These are phyloP conservation scores for Nothomitra cinnamomea DNA, from an alignment of 2,329 filamentous ascomycete species.

Conservation along the genomic window DNA sequence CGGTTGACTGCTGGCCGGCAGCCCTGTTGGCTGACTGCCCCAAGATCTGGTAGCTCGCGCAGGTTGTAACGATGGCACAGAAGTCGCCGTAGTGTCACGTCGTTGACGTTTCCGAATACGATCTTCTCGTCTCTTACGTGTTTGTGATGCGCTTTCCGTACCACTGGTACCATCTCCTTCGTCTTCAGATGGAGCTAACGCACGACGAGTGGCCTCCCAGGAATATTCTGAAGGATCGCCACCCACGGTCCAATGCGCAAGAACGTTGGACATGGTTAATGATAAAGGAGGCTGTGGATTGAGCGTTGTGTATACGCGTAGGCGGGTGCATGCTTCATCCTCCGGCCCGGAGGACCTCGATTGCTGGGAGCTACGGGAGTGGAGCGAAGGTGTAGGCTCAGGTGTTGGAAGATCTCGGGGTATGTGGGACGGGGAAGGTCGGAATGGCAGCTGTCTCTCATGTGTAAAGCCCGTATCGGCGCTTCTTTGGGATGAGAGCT, in stretches of 20 bases:
- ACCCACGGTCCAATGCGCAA: constrained; percentile 5
- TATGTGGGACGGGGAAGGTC: background rate
- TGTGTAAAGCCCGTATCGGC: background rate
- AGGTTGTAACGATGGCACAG: background rate
- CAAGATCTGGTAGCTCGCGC: background rate
- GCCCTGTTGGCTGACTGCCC: background rate
- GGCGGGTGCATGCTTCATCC: constrained; percentile 2
- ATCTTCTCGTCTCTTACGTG: background rate
- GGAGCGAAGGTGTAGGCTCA: background rate
- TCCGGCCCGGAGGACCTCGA: background rate
- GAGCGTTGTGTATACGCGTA: constrained; percentile 4
- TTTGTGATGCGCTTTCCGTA: background rate
- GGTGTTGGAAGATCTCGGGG: background rate
- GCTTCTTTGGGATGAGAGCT: background rate
- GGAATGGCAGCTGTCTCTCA: background rate
- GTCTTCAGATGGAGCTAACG: background rate
- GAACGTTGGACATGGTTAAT: background rate
- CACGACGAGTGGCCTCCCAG: background rate
- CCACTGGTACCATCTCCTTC: background rate
- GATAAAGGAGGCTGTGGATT: constrained; percentile 1
- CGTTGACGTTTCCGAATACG: background rate
- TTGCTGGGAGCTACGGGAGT: background rate
- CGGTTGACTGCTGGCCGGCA: background rate
- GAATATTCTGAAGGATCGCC: constrained; percentile 4
- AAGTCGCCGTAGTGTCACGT: background rate